phyloP scores from a whole-genome alignment of 805 yeast species.

The Pichia pseudocactophila region DNA sequence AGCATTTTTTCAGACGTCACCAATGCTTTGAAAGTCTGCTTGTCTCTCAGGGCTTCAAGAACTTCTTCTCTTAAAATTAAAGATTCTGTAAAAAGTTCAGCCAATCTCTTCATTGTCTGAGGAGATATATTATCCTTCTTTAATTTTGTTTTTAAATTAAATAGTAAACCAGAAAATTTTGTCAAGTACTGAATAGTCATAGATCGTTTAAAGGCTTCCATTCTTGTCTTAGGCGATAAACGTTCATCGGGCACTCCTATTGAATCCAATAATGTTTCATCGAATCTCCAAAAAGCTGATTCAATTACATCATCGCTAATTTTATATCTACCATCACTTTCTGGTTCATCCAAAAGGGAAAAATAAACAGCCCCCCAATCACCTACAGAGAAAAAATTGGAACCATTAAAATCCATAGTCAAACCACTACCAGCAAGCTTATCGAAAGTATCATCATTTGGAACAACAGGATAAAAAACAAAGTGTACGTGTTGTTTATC shows the following conservation, averaged over 20 bases:
- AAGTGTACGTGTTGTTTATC: slow-evolving; percentile 1
- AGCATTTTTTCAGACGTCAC: not conserved
- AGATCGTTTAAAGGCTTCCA: slow-evolving; percentile 16
- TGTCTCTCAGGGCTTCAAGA: not conserved
- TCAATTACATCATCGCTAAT: slow-evolving; percentile 12
- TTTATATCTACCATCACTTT: not conserved
- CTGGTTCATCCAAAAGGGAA: slow-evolving; percentile 12
- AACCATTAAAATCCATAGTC: slow-evolving; percentile 15
- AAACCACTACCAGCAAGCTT: slow-evolving; percentile 13
- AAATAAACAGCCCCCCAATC: slow-evolving; percentile 25
- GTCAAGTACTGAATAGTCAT: slow-evolving; percentile 17
- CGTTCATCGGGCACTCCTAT: slow-evolving; percentile 14
- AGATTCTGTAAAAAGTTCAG: slow-evolving; percentile 4
- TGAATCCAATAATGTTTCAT: slow-evolving; percentile 15
- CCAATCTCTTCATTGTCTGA: slow-evolving; percentile 3
- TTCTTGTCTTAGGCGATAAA: slow-evolving; percentile 20
- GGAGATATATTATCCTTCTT: slow-evolving; percentile 3
- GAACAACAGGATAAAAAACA: slow-evolving; percentile 20
- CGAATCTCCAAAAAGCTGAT: slow-evolving; percentile 20
- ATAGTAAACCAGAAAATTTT: slow-evolving; percentile 14
- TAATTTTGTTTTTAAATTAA: slow-evolving; percentile 4
- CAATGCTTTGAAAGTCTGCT: not conserved
- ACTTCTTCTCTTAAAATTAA: slow-evolving; percentile 16
- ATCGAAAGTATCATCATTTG: slow-evolving; percentile 15
- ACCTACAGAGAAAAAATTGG: slow-evolving; percentile 14